Percentiles rank a stretch among this genome's conserved stretches.
These are phyloP conservation scores for Lichina pygmaea DNA, from an alignment of 495 filamentous ascomycete species.

Conservation along the genomic window DNA sequence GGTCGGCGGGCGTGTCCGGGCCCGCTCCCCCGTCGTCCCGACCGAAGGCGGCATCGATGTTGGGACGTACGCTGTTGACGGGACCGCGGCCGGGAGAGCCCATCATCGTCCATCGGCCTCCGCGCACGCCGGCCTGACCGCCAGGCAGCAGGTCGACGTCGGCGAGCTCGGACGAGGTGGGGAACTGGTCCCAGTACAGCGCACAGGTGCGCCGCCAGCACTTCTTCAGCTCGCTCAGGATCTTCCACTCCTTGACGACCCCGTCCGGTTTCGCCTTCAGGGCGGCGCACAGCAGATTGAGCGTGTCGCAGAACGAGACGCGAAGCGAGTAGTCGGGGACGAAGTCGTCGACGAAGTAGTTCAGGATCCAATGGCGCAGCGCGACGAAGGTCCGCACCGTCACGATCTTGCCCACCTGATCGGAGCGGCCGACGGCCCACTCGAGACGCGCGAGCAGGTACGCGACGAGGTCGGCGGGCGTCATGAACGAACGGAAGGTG, in stretches of 20 bases:
- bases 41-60: background rate
- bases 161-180: background rate
- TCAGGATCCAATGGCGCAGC: slow-evolving; percentile 90
- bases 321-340: slow-evolving; percentile 58
- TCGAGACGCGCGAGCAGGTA: slow-evolving; percentile 62
- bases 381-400: slow-evolving; percentile 90
- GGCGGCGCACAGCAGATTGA: slow-evolving; percentile 50
- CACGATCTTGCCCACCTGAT: slow-evolving; percentile 75
- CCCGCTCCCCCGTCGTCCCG: background rate
- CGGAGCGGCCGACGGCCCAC: slow-evolving; percentile 60
- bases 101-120: background rate
- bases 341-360: slow-evolving; percentile 94
- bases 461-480: slow-evolving; percentile 43
- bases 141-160: slow-evolving; percentile 1
- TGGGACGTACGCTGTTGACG: background rate
- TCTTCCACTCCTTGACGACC: slow-evolving; percentile 59
- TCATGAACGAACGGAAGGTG: slow-evolving; percentile 69
- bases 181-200: slow-evolving; percentile 50
- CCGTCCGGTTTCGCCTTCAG: slow-evolving; percentile 26
- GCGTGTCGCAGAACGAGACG: slow-evolving; percentile 48
- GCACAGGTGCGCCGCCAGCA: slow-evolving; percentile 87
- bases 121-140: slow-evolving; percentile 14
- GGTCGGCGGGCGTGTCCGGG: background rate
- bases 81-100: background rate
- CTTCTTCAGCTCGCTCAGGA: slow-evolving; percentile 79